Base-by-base conservation (phyloP, 148 eudicot species). In the Spergularia marina region DNA sequence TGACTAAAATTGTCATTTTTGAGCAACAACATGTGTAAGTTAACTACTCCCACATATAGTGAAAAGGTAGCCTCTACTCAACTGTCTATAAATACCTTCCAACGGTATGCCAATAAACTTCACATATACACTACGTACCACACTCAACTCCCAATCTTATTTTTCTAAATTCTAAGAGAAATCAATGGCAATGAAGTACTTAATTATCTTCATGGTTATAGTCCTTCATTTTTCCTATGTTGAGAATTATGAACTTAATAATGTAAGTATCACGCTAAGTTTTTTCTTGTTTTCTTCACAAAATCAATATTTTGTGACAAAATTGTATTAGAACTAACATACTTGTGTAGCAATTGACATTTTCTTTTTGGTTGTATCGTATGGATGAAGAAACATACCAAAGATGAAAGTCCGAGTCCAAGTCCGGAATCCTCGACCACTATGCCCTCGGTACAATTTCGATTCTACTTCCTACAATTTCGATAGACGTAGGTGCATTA, bases 61-160 rank as follows among this genome's bases (percentile, higher is more conserved):
- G 49, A 44, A 72, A 59, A 51, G 30, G 75, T 72, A 44, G 8
- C 49, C 49, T 6, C 49, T 5, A 44, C 65, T 39, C 41, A 72
- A 72, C 76, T 54, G 72, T 30, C 76, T 78, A 78, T 78, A 78
- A 72, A 72, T 78, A 78, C 52, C 76, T 47, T 53, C 70, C 40
- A 77, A 70, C 54, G 67, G 21, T 64, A 39, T 70, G 63, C 18
- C 65, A 56, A 71, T 34, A 74, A 77, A 53, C 44, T 9, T 21
- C 11, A 71, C 40, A 25, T 23, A 23, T 23, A 23, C 25, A 23
- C 25, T 23, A 41, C 40, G 25, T 23, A 53, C 59, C 36, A 54
- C 12, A 53, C 55, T 30, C 8, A 0, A 41, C 25, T 20, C 47
- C 49, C n/a, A 51, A 4, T 4, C 8, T 30, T 25, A 17, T 62